Percentiles rank a stretch among this genome's conserved stretches.
Evolutionary conservation across 108 stramenopile species (phyloP).

Genomic region (Pseudonitzschia multiseries): DNA sequence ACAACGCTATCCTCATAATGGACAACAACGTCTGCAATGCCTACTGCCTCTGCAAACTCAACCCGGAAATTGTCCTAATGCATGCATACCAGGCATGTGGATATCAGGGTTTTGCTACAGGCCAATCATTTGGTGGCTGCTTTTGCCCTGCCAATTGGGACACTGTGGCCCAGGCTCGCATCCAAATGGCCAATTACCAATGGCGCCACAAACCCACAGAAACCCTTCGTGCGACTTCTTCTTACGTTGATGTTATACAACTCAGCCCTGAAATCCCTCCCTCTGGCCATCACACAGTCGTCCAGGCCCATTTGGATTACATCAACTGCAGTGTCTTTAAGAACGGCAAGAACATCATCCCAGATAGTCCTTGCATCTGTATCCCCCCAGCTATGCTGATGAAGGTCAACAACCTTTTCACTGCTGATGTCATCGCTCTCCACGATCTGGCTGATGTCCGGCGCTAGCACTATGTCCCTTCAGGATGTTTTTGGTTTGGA

Average conservation of each 20-base stretch:
- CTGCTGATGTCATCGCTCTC: conserved; percentile 11
- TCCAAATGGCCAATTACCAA: neutral
- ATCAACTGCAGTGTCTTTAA: conserved; percentile 4
- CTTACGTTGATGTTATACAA: neutral
- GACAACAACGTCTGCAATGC: conserved; percentile 15
- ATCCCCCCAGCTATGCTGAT: no score
- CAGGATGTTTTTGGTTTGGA: no score
- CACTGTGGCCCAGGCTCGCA: no score
- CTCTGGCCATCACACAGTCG: neutral
- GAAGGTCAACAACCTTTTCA: conserved; percentile 15
- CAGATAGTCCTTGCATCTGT: neutral
- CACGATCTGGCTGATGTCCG: neutral
- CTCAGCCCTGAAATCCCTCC: no score
- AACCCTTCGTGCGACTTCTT: neutral
- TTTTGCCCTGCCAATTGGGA: no score
- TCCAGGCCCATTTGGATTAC: neutral
- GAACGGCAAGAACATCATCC: neutral
- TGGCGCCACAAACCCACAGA: conserved; percentile 14
- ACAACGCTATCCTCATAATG: neutral
- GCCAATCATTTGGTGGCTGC: no score
- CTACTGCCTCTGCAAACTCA: conserved; percentile 15
- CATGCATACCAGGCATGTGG: conserved; percentile 7
- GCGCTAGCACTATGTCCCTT: conserved; percentile 14
- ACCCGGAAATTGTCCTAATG: conserved; percentile 12
- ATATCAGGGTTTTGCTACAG: no score